A percentile compares a stretch with the other conserved stretches of the same genome.
Evolutionary conservation across 164 flowering plant species (phyloP).

Genomic region (Litsea cubeba): DNA sequence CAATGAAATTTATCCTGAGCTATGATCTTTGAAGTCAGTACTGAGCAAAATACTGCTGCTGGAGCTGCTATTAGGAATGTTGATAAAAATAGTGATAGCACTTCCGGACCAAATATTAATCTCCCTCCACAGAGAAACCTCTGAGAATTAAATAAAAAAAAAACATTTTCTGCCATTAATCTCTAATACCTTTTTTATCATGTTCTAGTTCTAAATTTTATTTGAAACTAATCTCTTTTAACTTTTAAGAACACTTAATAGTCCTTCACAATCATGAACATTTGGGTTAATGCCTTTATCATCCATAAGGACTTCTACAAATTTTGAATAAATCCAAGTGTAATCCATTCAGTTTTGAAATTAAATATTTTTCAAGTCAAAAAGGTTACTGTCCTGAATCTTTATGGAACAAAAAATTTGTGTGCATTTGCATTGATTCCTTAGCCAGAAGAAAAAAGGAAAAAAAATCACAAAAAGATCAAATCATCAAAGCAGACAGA

Average conservation of each 20-base stretch:
- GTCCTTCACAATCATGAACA: background rate
- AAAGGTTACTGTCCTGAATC: too few species aligned
- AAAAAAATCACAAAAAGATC: too few species aligned
- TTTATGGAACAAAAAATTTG: too few species aligned
- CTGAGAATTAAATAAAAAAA: conserved; percentile 33
- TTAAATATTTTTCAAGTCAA: too few species aligned
- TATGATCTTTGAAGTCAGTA: conserved; percentile 29
- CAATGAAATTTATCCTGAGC: conserved; percentile 15
- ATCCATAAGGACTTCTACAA: background rate
- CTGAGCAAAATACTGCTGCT: conserved; percentile 54
- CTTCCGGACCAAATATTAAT: conserved; percentile 92
- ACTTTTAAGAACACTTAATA: background rate
- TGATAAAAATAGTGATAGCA: conserved; percentile 54
- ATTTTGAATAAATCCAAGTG: background rate
- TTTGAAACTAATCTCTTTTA: too few species aligned
- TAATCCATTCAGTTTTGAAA: too few species aligned
- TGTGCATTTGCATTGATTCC: too few species aligned
- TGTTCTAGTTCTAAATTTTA: too few species aligned
- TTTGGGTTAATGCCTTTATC: background rate
- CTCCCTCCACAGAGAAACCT: conserved; percentile 83
- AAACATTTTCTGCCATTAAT: background rate
- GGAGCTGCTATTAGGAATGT: conserved; percentile 68
- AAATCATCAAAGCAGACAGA: too few species aligned
- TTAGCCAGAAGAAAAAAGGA: too few species aligned
- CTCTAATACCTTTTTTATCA: background rate